These are phyloP conservation scores for Leccinellum luteum DNA, from an alignment of 768 basidiomycete species.

Conservation along the genomic window DNA sequence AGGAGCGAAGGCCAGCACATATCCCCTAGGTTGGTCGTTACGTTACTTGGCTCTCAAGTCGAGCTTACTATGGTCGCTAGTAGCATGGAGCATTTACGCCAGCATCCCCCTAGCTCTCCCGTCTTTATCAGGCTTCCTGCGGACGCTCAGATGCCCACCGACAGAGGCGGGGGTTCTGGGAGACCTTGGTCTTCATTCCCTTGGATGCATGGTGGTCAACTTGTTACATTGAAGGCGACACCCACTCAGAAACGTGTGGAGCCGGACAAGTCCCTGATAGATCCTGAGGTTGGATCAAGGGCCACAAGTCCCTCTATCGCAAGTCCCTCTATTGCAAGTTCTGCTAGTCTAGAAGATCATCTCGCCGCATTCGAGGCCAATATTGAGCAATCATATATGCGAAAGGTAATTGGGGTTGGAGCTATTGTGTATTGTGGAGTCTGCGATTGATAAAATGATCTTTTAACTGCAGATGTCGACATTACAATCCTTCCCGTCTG, in stretches of 20 bases:
- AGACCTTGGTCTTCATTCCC: background rate
- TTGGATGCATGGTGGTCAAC: background rate
- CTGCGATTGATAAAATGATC: background rate
- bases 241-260: background rate
- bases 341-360: background rate
- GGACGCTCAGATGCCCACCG: too few species aligned
- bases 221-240: background rate
- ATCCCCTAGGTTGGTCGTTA: background rate
- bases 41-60: background rate
- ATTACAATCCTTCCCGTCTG: background rate
- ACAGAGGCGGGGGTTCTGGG: background rate
- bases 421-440: background rate
- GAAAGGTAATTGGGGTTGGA: background rate
- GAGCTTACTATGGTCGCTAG: background rate
- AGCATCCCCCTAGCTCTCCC: background rate
- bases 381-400: background rate
- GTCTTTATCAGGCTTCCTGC: background rate
- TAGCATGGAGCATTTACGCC: background rate
- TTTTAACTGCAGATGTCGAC: background rate
- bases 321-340: background rate
- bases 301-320: too few species aligned
- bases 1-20: too few species aligned
- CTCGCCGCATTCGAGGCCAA: background rate
- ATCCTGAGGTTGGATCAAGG: too few species aligned
- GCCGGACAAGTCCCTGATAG: too few species aligned